phyloP scores from a whole-genome alignment of 2,329 filamentous ascomycete genomes.

The Penicillium palitans region DNA sequence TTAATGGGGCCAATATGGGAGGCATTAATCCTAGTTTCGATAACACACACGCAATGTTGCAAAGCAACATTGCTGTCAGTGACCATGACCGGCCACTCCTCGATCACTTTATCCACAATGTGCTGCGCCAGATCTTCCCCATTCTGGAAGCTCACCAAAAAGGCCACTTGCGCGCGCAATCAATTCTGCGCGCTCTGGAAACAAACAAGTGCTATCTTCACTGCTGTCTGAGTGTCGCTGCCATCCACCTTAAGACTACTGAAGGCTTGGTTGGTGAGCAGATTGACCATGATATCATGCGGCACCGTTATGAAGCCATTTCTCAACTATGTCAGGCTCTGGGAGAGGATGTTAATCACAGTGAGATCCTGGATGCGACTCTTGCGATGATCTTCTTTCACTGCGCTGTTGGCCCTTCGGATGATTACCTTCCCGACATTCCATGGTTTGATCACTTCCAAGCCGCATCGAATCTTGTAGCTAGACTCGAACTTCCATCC shows the following conservation, averaged over 20 bases:
- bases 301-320: no score
- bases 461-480: slow-evolving; percentile 59
- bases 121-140: slow-evolving; percentile 86
- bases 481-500: slow-evolving; percentile 59
- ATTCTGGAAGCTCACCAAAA: slow-evolving; percentile 88
- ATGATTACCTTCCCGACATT: no score
- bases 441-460: no score
- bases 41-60: slow-evolving; percentile 58
- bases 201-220: no score
- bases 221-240: no score
- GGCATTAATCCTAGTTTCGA: slow-evolving; percentile 18
- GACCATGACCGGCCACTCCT: slow-evolving; percentile 84
- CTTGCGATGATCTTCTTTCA: no score
- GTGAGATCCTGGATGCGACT: slow-evolving; percentile 34
- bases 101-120: slow-evolving; percentile 86
- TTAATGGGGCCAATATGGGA: slow-evolving; percentile 26
- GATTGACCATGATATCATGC: no score
- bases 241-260: no score
- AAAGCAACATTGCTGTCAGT: slow-evolving; percentile 79
- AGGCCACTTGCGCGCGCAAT: slow-evolving; percentile 74
- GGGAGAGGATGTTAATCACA: no score
- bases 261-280: slow-evolving; percentile 20
- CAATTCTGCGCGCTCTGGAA: slow-evolving; percentile 69
- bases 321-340: slow-evolving; percentile 39
- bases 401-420: no score